Conservation (phyloP, 257 asterid species). For the Paulownia fortunei region DNA sequence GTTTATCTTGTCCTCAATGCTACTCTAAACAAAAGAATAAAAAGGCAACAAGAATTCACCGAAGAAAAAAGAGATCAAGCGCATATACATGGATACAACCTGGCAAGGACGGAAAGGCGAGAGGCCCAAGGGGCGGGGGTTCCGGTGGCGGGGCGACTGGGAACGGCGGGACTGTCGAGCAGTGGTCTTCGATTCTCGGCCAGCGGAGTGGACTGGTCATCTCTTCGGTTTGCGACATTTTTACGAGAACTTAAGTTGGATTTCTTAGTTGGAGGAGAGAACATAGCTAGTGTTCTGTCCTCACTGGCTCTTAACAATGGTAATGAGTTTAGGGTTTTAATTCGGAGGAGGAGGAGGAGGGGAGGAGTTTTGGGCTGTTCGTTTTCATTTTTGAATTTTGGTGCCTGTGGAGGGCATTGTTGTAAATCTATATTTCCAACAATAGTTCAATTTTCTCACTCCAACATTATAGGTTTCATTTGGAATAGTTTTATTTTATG, state of each 20-base stretch:
- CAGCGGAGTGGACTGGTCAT: slow-evolving; percentile 57
- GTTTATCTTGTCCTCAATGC: neutral
- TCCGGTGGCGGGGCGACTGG: slow-evolving; percentile 83
- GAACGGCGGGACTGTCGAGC: slow-evolving; percentile 56
- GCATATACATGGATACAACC: slow-evolving; percentile 41
- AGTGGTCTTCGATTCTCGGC: slow-evolving; percentile 51
- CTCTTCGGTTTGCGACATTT: slow-evolving; percentile 39
- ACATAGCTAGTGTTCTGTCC: slow-evolving; percentile 47
- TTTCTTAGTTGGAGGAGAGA: slow-evolving; percentile 81
- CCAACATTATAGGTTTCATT: too few relatives aligned
- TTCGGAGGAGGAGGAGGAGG: neutral
- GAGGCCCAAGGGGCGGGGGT: slow-evolving; percentile 97
- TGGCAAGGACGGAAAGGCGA: slow-evolving; percentile 86
- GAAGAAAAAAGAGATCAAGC: neutral
- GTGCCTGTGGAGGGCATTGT: slow-evolving; percentile 3
- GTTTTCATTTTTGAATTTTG: slow-evolving; percentile 27
- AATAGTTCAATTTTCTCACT: neutral
- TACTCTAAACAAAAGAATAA: neutral
- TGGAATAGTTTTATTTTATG: too few relatives aligned
- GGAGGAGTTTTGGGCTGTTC: neutral
- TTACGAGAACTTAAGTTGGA: slow-evolving; percentile 56
- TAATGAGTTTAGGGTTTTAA: slow-evolving; percentile 45
- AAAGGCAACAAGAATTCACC: neutral
- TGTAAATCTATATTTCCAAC: neutral
- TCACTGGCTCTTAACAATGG: neutral